Evolutionary conservation across 306 rosid genomes (phyloP).

Genomic region (Parietaria judaica): DNA sequence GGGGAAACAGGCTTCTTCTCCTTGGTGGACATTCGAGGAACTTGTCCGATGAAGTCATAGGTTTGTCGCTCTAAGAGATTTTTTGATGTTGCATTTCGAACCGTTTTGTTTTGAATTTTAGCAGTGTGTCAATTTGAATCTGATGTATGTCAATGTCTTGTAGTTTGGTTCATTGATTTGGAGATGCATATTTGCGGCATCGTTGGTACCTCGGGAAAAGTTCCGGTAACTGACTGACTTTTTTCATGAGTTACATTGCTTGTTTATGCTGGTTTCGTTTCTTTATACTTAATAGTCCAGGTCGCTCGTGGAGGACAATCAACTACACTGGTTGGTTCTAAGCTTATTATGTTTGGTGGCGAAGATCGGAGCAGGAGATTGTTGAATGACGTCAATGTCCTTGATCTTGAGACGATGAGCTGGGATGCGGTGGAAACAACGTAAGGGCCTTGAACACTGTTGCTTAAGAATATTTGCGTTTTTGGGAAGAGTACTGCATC

Average conservation of each 20-base stretch:
- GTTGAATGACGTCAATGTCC: slow-evolving; percentile 71
- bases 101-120: slow-evolving; percentile 7
- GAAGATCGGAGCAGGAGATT: slow-evolving; percentile 77
- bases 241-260: slow-evolving; percentile 3
- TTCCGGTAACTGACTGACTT: slow-evolving; percentile 53
- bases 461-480: slow-evolving; percentile 15
- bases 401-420: slow-evolving; percentile 78
- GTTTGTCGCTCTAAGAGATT: slow-evolving; percentile 33
- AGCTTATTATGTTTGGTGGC: slow-evolving; percentile 85
- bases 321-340: slow-evolving; percentile 75
- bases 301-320: slow-evolving; percentile 82
- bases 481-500: slow-evolving; percentile 22
- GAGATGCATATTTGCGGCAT: slow-evolving; percentile 55
- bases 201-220: slow-evolving; percentile 68
- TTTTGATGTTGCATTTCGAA: slow-evolving; percentile 5
- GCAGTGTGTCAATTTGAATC: slow-evolving; percentile 18
- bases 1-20: slow-evolving; percentile 78
- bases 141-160: slow-evolving; percentile 27
- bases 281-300: slow-evolving; percentile 24
- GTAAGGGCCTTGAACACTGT: slow-evolving; percentile 48
- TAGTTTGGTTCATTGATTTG: slow-evolving; percentile 73
- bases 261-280: not conserved
- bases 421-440: slow-evolving; percentile 53
- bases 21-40: slow-evolving; percentile 72
- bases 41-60: slow-evolving; percentile 49